phyloP scores from a whole-genome alignment of 2,329 filamentous ascomycete species.

The Sphaerostilbella broomeana region DNA sequence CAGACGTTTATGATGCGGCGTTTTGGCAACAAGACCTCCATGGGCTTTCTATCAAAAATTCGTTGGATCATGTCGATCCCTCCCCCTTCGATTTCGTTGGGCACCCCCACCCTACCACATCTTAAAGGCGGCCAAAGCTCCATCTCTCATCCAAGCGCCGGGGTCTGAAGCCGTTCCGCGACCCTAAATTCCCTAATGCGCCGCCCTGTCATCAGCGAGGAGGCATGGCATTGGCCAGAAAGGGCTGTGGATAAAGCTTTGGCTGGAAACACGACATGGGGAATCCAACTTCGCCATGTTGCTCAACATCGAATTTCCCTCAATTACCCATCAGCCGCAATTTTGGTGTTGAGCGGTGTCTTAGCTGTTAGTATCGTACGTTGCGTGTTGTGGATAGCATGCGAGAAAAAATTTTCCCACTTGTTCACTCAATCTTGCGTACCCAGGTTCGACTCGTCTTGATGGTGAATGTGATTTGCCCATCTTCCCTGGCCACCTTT shows the following conservation, averaged over 20 bases:
- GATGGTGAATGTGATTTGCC: too few relatives aligned
- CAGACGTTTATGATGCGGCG: too few relatives aligned
- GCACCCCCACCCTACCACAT: constrained; percentile 8
- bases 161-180: constrained; percentile 13
- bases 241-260: background rate
- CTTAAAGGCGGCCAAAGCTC: constrained; percentile 10
- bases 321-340: constrained; percentile 7
- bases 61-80: constrained; percentile 9
- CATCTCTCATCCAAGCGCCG: constrained; percentile 9
- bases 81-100: constrained; percentile 6
- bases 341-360: too few relatives aligned
- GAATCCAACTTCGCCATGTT: constrained; percentile 9
- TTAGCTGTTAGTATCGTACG: too few relatives aligned
- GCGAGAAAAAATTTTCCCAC: too few relatives aligned
- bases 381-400: too few relatives aligned
- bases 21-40: too few relatives aligned
- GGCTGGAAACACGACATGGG: constrained; percentile 3
- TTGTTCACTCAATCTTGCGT: too few relatives aligned
- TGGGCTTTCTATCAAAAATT: too few relatives aligned
- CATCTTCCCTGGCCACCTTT: too few relatives aligned
- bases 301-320: constrained; percentile 6
- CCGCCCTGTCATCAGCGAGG: constrained; percentile 4
- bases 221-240: constrained; percentile 8
- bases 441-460: too few relatives aligned
- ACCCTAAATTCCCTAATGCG: constrained; percentile 11